A percentile compares a stretch with the other conserved stretches of the same genome.
Conservation (phyloP, 2,329 filamentous ascomycete species). For the Annulohypoxylon truncatum region DNA sequence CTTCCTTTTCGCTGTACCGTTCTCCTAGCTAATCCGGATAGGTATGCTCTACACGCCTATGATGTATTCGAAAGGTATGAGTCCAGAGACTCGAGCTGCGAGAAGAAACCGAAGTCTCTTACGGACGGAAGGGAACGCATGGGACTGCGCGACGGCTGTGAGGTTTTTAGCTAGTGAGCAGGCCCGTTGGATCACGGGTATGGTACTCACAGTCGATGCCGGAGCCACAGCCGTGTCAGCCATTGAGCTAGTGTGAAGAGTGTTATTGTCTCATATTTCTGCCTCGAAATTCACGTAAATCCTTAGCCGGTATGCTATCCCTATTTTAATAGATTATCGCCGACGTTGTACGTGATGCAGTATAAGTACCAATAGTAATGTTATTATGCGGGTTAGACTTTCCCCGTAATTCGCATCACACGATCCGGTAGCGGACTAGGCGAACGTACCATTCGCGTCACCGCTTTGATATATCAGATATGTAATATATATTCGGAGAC, state of each 20-base stretch:
- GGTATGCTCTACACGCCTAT: slow-evolving; percentile 61
- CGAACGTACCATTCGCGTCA: not conserved
- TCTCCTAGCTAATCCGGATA: slow-evolving; percentile 29
- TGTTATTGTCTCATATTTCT: not conserved
- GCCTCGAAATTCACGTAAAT: not conserved
- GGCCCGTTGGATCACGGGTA: slow-evolving; percentile 58
- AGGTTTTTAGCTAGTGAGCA: slow-evolving; percentile 55
- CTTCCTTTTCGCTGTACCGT: not conserved
- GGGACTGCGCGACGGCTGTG: slow-evolving; percentile 57
- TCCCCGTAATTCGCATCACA: slow-evolving; percentile 3
- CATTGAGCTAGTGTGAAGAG: slow-evolving; percentile 28
- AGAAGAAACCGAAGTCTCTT: slow-evolving; percentile 55
- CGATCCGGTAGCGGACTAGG: slow-evolving; percentile 17
- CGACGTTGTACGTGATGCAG: not conserved
- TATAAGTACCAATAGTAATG: not conserved
- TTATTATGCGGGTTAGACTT: not conserved
- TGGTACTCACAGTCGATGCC: slow-evolving; percentile 56
- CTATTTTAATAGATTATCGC: not conserved
- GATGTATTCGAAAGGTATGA: slow-evolving; percentile 57
- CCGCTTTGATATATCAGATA: not conserved
- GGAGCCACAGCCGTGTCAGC: slow-evolving; percentile 52
- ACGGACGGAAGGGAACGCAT: slow-evolving; percentile 57
- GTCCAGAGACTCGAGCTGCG: slow-evolving; percentile 52
- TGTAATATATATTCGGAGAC: not conserved
- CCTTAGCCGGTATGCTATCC: not conserved